Conservation (phyloP, 768 basidiomycete genomes). For the Russula sp. region DNA sequence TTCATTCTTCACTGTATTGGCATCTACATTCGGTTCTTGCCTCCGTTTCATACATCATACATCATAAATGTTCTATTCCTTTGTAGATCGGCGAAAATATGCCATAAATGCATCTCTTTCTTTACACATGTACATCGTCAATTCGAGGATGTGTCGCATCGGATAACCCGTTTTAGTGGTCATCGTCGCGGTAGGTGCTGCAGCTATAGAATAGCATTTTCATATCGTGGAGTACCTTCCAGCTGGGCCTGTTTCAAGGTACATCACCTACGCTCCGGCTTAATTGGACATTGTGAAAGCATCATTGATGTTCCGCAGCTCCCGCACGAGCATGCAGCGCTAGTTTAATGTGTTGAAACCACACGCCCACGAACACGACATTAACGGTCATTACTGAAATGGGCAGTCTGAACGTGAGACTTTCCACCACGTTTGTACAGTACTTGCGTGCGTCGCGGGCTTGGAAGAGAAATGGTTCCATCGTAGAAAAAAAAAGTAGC, state of each 20-base stretch:
- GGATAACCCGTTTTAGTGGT: neutral
- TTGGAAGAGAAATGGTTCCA: neutral
- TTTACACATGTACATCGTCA: neutral
- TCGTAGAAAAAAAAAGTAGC: neutral
- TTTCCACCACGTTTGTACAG: neutral
- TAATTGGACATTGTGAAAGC: neutral
- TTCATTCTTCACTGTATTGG: neutral
- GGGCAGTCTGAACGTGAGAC: neutral
- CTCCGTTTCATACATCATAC: neutral
- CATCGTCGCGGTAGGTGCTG: too few relatives aligned
- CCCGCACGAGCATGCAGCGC: too few relatives aligned
- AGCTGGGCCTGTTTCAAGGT: neutral
- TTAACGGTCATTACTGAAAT: neutral
- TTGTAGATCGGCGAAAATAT: constrained; percentile 5
- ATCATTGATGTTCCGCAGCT: neutral
- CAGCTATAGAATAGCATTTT: too few relatives aligned
- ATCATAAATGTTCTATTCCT: neutral
- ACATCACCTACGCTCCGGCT: neutral
- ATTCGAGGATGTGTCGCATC: neutral
- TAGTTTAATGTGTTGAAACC: neutral
- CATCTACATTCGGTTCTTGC: neutral
- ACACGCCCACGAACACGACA: neutral
- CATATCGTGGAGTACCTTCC: neutral
- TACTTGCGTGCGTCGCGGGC: neutral
- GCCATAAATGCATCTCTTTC: constrained; percentile 17